Conservation (phyloP, 2,329 filamentous ascomycete genomes). For the Hypoxylon sp. region DNA sequence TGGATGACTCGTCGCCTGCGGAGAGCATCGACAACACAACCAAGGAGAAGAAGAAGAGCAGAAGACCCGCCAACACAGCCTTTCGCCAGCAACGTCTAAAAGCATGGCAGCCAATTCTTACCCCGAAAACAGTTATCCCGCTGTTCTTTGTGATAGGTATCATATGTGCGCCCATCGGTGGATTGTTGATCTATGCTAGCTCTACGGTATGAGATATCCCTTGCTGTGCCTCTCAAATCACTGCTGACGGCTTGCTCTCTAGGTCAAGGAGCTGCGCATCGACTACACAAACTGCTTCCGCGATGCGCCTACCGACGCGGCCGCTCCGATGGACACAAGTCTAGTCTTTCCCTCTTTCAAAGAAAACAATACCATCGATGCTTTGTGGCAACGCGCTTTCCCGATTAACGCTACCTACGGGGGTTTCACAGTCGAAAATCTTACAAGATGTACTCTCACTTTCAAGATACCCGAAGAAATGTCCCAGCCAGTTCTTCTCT, state of each 20-base stretch:
- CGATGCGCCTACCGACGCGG: slow-evolving; percentile 63
- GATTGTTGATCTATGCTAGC: slow-evolving; percentile 87
- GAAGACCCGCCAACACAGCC: slow-evolving; percentile 93
- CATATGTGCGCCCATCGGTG: slow-evolving; percentile 94
- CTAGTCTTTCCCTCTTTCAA: slow-evolving; percentile 81
- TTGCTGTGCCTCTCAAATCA: slow-evolving; percentile 1
- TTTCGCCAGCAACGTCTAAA: slow-evolving; percentile 97
- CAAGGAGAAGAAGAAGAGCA: slow-evolving; percentile 88
- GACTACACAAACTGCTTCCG: slow-evolving; percentile 87
- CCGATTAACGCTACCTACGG: slow-evolving; percentile 57
- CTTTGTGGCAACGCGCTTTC: slow-evolving; percentile 57
- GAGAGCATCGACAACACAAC: slow-evolving; percentile 64
- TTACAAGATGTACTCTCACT: slow-evolving; percentile 76
- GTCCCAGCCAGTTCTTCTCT: slow-evolving; percentile 86
- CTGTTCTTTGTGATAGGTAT: slow-evolving; percentile 83
- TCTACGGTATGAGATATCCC: slow-evolving; percentile 70
- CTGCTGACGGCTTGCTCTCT: slow-evolving; percentile 39
- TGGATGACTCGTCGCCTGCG: slow-evolving; percentile 66
- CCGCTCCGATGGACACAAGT: slow-evolving; percentile 67
- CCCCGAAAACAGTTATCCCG: slow-evolving; percentile 80
- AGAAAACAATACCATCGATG: slow-evolving; percentile 58
- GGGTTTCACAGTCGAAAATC: slow-evolving; percentile 36
- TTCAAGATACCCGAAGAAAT: slow-evolving; percentile 87
- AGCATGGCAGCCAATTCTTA: slow-evolving; percentile 99
- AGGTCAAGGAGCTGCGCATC: slow-evolving; percentile 92